Evolutionary conservation across 2,329 filamentous ascomycete genomes (phyloP).

Genomic region (Trichoderma sp.): DNA sequence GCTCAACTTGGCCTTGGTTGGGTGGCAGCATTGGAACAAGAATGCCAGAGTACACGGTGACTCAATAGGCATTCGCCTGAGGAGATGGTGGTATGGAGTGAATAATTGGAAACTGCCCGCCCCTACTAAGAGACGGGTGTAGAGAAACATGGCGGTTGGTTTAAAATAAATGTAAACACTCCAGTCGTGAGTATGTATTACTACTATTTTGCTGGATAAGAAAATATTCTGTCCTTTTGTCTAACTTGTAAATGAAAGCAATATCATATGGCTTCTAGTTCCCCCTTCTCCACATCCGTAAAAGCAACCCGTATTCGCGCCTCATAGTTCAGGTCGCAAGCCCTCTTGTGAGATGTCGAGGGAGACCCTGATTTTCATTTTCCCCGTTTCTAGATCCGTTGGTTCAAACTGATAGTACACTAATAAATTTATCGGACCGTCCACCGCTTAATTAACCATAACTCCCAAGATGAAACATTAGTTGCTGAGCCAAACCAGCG

Average conservation of each 20-base stretch:
- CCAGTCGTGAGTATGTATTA: slow-evolving; percentile 1
- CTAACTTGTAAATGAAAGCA: slow-evolving; percentile 8
- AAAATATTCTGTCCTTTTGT: neutral
- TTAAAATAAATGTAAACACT: neutral
- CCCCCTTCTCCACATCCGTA: neutral
- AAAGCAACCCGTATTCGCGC: neutral
- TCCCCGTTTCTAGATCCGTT: slow-evolving; percentile 14
- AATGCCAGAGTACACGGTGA: slow-evolving; percentile 75
- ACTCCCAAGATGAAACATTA: slow-evolving; percentile 18
- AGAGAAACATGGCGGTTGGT: neutral
- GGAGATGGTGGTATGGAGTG: slow-evolving; percentile 93
- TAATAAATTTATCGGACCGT: slow-evolving; percentile 3
- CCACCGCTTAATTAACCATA: slow-evolving; percentile 14
- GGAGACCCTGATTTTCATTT: neutral
- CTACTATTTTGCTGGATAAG: slow-evolving; percentile 3
- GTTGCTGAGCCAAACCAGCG: slow-evolving; percentile 20
- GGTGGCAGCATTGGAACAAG: slow-evolving; percentile 89
- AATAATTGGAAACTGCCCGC: slow-evolving; percentile 82
- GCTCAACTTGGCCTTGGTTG: slow-evolving; percentile 82
- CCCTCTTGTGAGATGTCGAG: neutral
- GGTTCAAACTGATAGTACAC: slow-evolving; percentile 17
- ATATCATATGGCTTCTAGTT: neutral
- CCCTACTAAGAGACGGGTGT: slow-evolving; percentile 26
- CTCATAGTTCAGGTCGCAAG: neutral
- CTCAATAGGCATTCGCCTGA: slow-evolving; percentile 71